These are phyloP conservation scores for Talaromyces sp. DNA, from an alignment of 2,329 filamentous ascomycete species.

Conservation along the genomic window DNA sequence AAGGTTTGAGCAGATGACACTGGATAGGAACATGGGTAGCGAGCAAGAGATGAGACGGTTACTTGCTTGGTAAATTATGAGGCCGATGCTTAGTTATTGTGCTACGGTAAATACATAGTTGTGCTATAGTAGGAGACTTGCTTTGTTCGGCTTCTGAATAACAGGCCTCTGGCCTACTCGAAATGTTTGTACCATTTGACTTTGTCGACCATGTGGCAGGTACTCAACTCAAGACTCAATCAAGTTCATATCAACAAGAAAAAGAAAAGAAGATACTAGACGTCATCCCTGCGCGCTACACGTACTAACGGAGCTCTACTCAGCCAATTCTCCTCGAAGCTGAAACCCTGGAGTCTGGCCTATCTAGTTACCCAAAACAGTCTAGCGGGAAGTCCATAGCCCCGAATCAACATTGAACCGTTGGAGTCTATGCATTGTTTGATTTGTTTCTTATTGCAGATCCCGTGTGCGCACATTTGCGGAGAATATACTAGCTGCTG, in stretches of 20 bases:
- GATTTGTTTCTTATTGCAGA: background rate
- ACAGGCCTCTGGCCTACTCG: too few relatives aligned
- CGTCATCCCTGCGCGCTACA: background rate
- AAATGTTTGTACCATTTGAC: too few relatives aligned
- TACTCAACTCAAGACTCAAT: background rate
- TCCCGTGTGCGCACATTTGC: background rate
- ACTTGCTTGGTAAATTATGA: background rate
- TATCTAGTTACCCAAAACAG: slow-evolving; percentile 13
- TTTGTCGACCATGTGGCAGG: background rate
- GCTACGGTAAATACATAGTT: background rate
- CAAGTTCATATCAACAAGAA: background rate
- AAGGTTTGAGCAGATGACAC: background rate
- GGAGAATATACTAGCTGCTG: background rate
- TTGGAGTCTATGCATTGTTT: background rate
- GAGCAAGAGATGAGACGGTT: background rate
- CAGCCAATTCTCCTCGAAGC: background rate
- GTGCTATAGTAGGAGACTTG: background rate
- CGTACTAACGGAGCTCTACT: background rate
- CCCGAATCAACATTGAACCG: background rate
- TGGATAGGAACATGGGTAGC: background rate
- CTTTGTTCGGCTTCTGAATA: background rate
- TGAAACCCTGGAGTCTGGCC: slow-evolving; percentile 3
- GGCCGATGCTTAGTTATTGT: background rate
- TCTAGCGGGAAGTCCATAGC: background rate
- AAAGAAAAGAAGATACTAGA: background rate